Conservation (phyloP, 495 filamentous ascomycete genomes). For the Penicillium chermesinum region DNA sequence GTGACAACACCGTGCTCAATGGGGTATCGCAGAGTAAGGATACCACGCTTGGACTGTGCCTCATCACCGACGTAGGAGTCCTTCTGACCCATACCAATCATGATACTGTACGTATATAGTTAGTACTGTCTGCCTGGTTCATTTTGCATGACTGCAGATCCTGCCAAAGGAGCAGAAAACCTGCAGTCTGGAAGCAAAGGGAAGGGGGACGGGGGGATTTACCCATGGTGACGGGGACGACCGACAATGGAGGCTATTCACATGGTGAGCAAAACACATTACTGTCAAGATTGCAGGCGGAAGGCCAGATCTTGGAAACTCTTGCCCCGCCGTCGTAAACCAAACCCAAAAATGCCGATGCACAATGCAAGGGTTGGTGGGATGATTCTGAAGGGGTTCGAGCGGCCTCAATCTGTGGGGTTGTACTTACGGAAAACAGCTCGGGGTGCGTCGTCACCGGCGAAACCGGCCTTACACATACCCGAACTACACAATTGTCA, state of each 20-base stretch:
- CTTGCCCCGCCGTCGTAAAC: not conserved
- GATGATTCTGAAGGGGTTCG: slow-evolving; percentile 16
- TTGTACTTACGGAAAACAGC: slow-evolving; percentile 98
- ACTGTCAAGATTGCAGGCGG: slow-evolving; percentile 1
- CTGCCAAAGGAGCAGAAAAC: not conserved
- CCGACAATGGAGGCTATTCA: slow-evolving; percentile 92
- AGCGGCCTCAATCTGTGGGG: slow-evolving; percentile 17
- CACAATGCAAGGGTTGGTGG: slow-evolving; percentile 29
- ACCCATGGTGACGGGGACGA: slow-evolving; percentile 99
- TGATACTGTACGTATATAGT: slow-evolving; percentile 68
- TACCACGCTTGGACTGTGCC: slow-evolving; percentile 99
- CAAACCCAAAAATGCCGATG: slow-evolving; percentile 3
- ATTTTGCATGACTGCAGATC: not conserved
- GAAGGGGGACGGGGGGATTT: slow-evolving; percentile 42
- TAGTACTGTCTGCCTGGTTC: slow-evolving; percentile 15
- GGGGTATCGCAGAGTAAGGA: slow-evolving; percentile 97
- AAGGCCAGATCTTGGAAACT: not conserved
- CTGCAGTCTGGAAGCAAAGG: slow-evolving; percentile 18
- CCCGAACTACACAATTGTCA: slow-evolving; percentile 75
- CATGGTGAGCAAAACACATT: slow-evolving; percentile 16
- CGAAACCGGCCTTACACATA: slow-evolving; percentile 99
- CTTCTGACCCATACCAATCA: slow-evolving; percentile 99
- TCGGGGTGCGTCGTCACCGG: slow-evolving; percentile 99
- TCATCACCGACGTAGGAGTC: slow-evolving; percentile 99
- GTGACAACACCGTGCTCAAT: slow-evolving; percentile 99